These are phyloP conservation scores for Takashimella tepidaria DNA, from an alignment of 1,284 basidiomycete species.

Conservation along the genomic window DNA sequence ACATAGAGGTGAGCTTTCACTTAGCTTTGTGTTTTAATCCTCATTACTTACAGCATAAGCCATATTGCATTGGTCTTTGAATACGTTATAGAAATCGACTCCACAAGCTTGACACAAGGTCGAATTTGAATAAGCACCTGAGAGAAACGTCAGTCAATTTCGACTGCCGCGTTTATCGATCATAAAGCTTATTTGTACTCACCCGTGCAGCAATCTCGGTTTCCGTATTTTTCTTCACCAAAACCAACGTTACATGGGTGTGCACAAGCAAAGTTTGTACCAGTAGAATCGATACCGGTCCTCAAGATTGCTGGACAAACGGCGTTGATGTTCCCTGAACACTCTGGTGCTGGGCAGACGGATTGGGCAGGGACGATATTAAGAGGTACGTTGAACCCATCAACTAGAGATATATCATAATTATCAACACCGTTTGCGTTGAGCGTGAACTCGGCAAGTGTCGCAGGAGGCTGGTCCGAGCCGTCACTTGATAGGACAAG, in stretches of 20 bases:
- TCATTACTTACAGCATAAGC: slow-evolving; percentile 28
- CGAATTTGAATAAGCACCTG: slow-evolving; percentile 24
- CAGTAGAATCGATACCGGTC: slow-evolving; percentile 24
- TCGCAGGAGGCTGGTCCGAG: slow-evolving; percentile 19
- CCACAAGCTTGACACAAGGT: slow-evolving; percentile 23
- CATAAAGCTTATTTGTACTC: no score
- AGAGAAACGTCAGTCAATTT: neutral
- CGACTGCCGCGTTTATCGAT: no score
- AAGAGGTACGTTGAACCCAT: slow-evolving; percentile 36
- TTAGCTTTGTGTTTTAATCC: no score
- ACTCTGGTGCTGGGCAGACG: slow-evolving; percentile 18
- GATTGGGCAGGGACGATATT: slow-evolving; percentile 17
- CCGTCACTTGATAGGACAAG: slow-evolving; percentile 2
- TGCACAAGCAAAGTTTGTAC: slow-evolving; percentile 27
- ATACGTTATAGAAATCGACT: slow-evolving; percentile 32
- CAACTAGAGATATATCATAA: slow-evolving; percentile 34
- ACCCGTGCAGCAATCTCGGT: slow-evolving; percentile 19
- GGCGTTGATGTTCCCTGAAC: slow-evolving; percentile 25
- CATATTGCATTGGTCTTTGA: slow-evolving; percentile 29
- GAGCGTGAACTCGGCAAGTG: slow-evolving; percentile 33
- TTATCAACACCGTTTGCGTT: slow-evolving; percentile 13
- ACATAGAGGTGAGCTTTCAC: no score
- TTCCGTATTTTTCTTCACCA: slow-evolving; percentile 25
- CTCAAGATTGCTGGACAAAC: slow-evolving; percentile 20
- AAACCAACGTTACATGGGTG: slow-evolving; percentile 25